Evolutionary conservation across 495 filamentous ascomycete species (phyloP), one percentile per base, ranked within the genome.

Genomic region (Xylaria nigripes): DNA sequence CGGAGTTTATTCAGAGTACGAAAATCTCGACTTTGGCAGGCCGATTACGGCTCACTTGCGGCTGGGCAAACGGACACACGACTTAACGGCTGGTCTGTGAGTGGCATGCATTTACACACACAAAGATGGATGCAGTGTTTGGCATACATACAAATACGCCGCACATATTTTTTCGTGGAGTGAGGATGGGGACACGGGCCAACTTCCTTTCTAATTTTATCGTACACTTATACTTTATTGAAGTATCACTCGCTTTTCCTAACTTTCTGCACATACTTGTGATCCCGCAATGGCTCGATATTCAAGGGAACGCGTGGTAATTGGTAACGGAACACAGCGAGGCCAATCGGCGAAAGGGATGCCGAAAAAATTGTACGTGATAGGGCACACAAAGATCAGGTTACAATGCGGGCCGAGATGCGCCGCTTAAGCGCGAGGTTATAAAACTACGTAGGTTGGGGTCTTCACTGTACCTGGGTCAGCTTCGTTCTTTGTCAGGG

Each of bases 41-140:
- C 44, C n/a, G 21, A 32, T 23, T 19, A n/a, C 23, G 18, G 22
- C 29, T 30, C 51, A 6, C 24, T 54, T 9, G 18, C 23, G 13
- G 24, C 32, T 45, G 18, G 51, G 43, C n/a, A 18, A 48, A 41
- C 23, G 23, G 13, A 45, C 42, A 48, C 29, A 36, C 40, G 40
- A 30, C 15, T 48, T 42, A 41, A 23, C 25, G 44, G 45, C 24
- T 21, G 51, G 18, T 54, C 43, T 18, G 45, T 10, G 44, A 36
- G 45, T 16, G 51, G 48, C 34, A 32, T 41, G 36, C 44, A 54
- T 54, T 54, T 54, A 54, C 51, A 54, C 24, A 10, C 22, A 30
- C 27, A 30, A 48, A 45, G 48, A 23, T 10, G 32, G 51, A 42
- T 43, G 51, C 44, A 48, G 30, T 48, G 9, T 48, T 8, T 48